phyloP scores from a whole-genome alignment of 768 basidiomycete genomes.

The Mycena rebaudengoi region DNA sequence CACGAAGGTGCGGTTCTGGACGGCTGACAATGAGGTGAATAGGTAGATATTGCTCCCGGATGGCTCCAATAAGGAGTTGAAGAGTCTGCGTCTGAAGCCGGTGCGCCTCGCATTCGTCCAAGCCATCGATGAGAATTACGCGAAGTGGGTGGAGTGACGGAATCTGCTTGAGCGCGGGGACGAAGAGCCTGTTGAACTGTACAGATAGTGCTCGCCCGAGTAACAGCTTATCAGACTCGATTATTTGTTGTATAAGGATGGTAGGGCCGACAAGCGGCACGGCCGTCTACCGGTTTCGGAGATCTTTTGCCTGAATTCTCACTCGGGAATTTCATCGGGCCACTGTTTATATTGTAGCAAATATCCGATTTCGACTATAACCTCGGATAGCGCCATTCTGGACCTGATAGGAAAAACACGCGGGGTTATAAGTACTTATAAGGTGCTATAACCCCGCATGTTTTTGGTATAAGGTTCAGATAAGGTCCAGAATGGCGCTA shows the following conservation, averaged over 20 bases:
- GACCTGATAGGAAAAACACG: no score
- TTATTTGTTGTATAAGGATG: constrained; percentile 9
- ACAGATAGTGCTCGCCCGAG: background rate
- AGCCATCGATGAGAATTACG: background rate
- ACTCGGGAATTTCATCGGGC: no score
- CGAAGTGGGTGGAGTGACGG: background rate
- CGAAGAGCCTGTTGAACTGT: constrained; percentile 25
- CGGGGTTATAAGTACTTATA: no score
- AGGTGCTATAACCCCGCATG: no score
- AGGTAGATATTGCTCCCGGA: background rate
- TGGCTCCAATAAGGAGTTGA: background rate
- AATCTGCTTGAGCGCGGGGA: constrained; percentile 6
- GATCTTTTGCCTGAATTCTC: no score
- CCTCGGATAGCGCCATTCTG: no score
- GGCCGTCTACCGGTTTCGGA: no score
- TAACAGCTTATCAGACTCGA: constrained; percentile 22
- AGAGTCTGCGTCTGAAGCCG: background rate
- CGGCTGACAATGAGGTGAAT: background rate
- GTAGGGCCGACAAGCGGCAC: no score
- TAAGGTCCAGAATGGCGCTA: no score
- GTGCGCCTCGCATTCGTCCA: constrained; percentile 1
- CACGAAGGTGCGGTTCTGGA: background rate
- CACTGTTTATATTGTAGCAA: no score
- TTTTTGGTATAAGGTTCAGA: no score
- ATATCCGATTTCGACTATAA: no score